Base-by-base conservation (phyloP, 2,329 filamentous ascomycete genomes). In the Fusarium sulawesiense region DNA sequence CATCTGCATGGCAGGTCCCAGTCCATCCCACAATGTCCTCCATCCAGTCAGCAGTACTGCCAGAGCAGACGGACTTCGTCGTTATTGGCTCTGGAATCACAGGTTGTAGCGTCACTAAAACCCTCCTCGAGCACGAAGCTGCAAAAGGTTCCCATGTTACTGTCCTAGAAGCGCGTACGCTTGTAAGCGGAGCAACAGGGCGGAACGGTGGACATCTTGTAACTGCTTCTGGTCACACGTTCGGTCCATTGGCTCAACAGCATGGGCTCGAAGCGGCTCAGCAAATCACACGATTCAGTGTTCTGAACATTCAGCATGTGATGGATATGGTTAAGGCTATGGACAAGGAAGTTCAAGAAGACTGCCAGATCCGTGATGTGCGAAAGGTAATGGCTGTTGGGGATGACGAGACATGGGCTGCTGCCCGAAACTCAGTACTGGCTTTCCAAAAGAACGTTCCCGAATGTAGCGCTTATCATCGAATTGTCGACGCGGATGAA, bases 11-110 rank as follows among this genome's bases (percentile, higher is more conserved):
- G 76, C 76, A 77, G 29, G 48, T 71, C 10, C 74, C 76, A 2
- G 60, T 60, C 3, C 75, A 78, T 55, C 66, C 73, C 3, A 50
- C 56, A 3, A 20, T 77, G 2, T 64, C 73, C 7, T 59, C 70
- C 1, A 65, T 66, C 7, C 75, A 77, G 41, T 77, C 76, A 1
- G 10, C 51, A 0, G 14, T 23, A 6, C 73, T 77, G 7, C 73
- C 72, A 9, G 23, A 20, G 2, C 16, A 8, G 3, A 73, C 73
- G 1, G 75, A 77, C 47, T 70, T 71, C 25, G 75, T 54, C 7
- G 65, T 78, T 16, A 77, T 78, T 30, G 77, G 76, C 18, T 78
- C 77, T 7, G 77, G 77, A 8, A 73, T 78, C n/a, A 77, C 76
- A 2, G 77, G 76, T 1, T 76, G 73, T 29, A 75, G 76, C 51